phyloP scores from a whole-genome alignment of 2,329 filamentous ascomycete species.

The Penicillium sp. region DNA sequence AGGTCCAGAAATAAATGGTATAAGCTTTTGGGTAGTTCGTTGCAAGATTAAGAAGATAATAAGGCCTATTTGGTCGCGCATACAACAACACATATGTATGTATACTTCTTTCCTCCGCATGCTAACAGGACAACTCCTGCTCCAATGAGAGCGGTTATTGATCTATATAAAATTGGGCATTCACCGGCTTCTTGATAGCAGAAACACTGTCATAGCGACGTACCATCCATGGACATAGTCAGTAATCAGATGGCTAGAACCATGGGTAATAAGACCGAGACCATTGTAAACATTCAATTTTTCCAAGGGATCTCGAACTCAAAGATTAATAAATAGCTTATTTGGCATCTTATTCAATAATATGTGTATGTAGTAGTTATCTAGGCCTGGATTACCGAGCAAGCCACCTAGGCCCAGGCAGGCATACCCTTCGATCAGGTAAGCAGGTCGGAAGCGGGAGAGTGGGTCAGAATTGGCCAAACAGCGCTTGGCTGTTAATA shows the following conservation, averaged over 20 bases:
- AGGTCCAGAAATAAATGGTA: not conserved
- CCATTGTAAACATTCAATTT: not conserved
- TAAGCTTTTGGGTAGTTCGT: not conserved
- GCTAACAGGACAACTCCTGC: not conserved
- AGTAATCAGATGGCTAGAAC: not conserved
- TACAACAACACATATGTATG: not conserved
- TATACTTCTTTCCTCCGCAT: not conserved
- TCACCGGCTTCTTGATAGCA: not conserved
- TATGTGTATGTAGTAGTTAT: not conserved
- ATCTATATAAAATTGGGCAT: not conserved
- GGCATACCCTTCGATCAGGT: conserved; percentile 5
- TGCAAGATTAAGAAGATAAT: not conserved
- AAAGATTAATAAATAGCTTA: not conserved
- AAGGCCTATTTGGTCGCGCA: not conserved
- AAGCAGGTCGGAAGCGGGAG: conserved; percentile 12
- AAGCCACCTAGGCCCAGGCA: not conserved
- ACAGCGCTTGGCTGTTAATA: conserved; percentile 28
- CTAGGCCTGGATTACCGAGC: conserved; percentile 3
- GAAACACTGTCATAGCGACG: not conserved
- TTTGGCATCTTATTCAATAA: not conserved
- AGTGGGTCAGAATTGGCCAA: conserved; percentile 19
- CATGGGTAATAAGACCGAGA: not conserved
- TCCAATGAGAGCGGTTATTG: not conserved
- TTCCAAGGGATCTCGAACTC: not conserved
- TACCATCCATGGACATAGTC: not conserved